Evolutionary conservation across 441 rosid species (phyloP).

Genomic region (Croton setiger): DNA sequence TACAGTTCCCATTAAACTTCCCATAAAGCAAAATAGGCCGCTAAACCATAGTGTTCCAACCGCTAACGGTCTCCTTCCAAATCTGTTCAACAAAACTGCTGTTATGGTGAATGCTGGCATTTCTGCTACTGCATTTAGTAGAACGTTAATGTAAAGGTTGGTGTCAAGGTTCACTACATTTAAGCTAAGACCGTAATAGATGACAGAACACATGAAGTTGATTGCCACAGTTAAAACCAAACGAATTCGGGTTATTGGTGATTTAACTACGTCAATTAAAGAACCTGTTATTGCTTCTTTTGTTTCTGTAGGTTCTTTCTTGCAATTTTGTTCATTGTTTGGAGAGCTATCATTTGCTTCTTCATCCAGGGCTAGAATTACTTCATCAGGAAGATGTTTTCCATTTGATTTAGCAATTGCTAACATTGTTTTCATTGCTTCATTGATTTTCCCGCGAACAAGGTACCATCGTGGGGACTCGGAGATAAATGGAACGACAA

Average conservation of each 20-base stretch:
- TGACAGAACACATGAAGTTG: slow-evolving; percentile 66
- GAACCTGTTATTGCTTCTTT: slow-evolving; percentile 54
- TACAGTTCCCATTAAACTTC: slow-evolving; percentile 32
- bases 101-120: slow-evolving; percentile 83
- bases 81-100: slow-evolving; percentile 55
- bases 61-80: slow-evolving; percentile 78
- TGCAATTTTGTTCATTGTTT: slow-evolving; percentile 5
- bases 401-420: slow-evolving; percentile 58
- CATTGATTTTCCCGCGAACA: slow-evolving; percentile 57
- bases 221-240: slow-evolving; percentile 51
- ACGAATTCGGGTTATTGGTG: slow-evolving; percentile 64
- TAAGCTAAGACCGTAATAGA: slow-evolving; percentile 85
- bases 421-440: slow-evolving; percentile 70
- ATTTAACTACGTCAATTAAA: slow-evolving; percentile 49
- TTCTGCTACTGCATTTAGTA: slow-evolving; percentile 75
- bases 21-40: slow-evolving; percentile 60
- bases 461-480: slow-evolving; percentile 96
- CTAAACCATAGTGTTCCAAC: slow-evolving; percentile 83
- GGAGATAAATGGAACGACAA: slow-evolving; percentile 62
- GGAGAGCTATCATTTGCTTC: slow-evolving; percentile 30
- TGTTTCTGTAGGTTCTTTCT: slow-evolving; percentile 18
- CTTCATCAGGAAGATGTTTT: slow-evolving; percentile 51
- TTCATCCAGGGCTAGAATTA: slow-evolving; percentile 60
- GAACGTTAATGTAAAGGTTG: slow-evolving; percentile 68
- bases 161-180: slow-evolving; percentile 89